Evolutionary conservation across 116 monocot species (phyloP), one percentile per base, ranked within the genome.

Genomic region (Cymodocea nodosa): DNA sequence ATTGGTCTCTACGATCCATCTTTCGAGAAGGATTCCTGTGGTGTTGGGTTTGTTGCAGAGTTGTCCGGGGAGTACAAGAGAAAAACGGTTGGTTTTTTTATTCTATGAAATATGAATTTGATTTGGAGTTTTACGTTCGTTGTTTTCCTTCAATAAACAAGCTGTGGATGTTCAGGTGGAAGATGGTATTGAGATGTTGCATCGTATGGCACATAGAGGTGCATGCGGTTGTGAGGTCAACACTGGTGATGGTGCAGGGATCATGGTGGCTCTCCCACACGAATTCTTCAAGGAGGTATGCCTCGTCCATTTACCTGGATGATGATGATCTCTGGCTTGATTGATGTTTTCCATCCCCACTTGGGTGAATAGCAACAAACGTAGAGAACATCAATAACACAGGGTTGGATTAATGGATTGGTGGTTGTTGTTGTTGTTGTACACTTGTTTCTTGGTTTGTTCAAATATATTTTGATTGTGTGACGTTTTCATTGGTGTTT

Each of bases 181-280:
- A 20, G 98, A 98, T 76, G 92, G 89, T 10, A 57, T 98, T 39
- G 84, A 85, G 79, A 98, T 98, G 98, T 83, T 92, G 63, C 77
- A 78, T 36, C 65, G 98, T 24, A 98, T 98, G 98, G 59, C 98
- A 24, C 98, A 98, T 68, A 67, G 98, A n/a, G 98, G 98, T 13
- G 98, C 98, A 8, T 98, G 98, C 59, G 98, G 98, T 35, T 98
- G 98, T 57, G 98, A 98, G 70, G 67, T 76, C 13, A 92, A 98
- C 37, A 92, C 98, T 17, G 98, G 98, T 25, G 98, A 98, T 83
- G 98, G 98, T 22, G 98, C 98, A 36, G 98, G 98, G 50, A 92
- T 98, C 54, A 79, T 98, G 68, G 92, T 92, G 3, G 92, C 89
- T 56, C 84, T 98, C 14, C 98, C 98, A 8, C 98, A 92, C 59